A percentile compares a stretch with the other conserved stretches of the same genome.
These are phyloP conservation scores for Cerioporus squamosus DNA, from an alignment of 1,284 basidiomycete species.

Conservation along the genomic window DNA sequence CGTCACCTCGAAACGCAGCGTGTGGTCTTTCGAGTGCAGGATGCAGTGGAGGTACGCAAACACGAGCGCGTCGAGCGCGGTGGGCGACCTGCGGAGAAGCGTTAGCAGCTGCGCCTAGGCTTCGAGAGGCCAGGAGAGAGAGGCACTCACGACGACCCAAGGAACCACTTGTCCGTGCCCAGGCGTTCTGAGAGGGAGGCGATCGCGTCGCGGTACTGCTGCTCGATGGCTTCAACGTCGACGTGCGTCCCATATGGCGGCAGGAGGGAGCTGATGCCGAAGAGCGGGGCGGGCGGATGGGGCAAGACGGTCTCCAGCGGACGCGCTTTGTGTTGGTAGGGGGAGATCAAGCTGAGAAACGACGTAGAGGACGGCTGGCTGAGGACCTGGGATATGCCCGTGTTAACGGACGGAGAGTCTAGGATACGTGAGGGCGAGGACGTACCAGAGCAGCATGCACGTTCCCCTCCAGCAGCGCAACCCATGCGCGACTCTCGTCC, in stretches of 20 bases:
- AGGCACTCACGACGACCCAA: conserved; percentile 66
- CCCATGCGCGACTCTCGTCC: conserved; percentile 81
- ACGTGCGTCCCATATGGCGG: conserved; percentile 63
- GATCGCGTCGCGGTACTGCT: conserved; percentile 73
- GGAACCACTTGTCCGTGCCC: conserved; percentile 77
- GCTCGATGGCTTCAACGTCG: conserved; percentile 49
- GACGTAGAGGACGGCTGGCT: conserved; percentile 48
- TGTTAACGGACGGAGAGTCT: not conserved
- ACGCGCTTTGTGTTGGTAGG: conserved; percentile 38
- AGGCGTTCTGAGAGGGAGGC: conserved; percentile 72
- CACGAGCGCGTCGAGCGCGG: conserved; percentile 74
- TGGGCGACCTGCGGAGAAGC: conserved; percentile 55
- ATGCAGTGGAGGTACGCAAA: conserved; percentile 80
- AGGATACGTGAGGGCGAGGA: no score
- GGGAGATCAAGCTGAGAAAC: conserved; percentile 37
- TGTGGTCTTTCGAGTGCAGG: conserved; percentile 54
- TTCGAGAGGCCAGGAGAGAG: not conserved
- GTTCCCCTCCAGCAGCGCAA: conserved; percentile 71
- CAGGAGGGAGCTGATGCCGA: conserved; percentile 64
- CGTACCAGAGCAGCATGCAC: conserved; percentile 76
- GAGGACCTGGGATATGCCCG: conserved; percentile 52
- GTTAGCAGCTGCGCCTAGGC: conserved; percentile 10
- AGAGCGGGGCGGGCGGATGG: conserved; percentile 71
- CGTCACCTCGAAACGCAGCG: conserved; percentile 62
- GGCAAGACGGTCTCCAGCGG: conserved; percentile 48